These are phyloP conservation scores for Nakazawaea ernobii DNA, from an alignment of 805 yeast species.

Conservation along the genomic window DNA sequence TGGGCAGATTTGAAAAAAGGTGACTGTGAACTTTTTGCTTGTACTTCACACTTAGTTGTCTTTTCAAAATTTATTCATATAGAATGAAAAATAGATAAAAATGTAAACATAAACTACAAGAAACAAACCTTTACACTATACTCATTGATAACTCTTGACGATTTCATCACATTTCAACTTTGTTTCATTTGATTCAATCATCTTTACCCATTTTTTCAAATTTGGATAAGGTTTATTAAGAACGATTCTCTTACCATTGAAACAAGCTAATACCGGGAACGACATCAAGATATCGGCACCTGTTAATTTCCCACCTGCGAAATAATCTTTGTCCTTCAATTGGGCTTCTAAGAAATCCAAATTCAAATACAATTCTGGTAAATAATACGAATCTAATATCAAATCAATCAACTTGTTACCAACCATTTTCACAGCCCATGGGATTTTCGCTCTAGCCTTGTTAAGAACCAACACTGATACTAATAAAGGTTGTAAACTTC, in stretches of 20 bases:
- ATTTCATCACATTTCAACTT: neutral
- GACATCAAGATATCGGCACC: conserved; percentile 56
- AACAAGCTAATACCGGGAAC: no score
- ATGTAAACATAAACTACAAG: no score
- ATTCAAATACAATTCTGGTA: conserved; percentile 36
- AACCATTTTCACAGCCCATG: conserved; percentile 41
- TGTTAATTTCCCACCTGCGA: conserved; percentile 45
- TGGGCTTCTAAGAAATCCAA: conserved; percentile 35
- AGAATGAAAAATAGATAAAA: no score
- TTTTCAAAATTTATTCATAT: no score
- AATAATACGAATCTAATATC: conserved; percentile 42
- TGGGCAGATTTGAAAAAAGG: no score
- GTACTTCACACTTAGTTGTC: no score
- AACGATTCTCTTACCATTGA: no score
- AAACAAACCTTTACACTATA: no score
- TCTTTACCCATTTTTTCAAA: conserved; percentile 2
- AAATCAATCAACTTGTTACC: conserved; percentile 37
- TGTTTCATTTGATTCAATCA: neutral
- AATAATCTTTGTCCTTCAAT: conserved; percentile 31
- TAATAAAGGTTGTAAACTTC: conserved; percentile 46
- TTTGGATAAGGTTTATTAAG: conserved; percentile 6
- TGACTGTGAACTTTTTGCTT: no score
- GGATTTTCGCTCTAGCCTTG: conserved; percentile 36
- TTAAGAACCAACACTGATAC: conserved; percentile 23
- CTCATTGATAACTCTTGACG: no score